phyloP scores from a whole-genome alignment of 495 filamentous ascomycete genomes.

The Bombardia bombarda region DNA sequence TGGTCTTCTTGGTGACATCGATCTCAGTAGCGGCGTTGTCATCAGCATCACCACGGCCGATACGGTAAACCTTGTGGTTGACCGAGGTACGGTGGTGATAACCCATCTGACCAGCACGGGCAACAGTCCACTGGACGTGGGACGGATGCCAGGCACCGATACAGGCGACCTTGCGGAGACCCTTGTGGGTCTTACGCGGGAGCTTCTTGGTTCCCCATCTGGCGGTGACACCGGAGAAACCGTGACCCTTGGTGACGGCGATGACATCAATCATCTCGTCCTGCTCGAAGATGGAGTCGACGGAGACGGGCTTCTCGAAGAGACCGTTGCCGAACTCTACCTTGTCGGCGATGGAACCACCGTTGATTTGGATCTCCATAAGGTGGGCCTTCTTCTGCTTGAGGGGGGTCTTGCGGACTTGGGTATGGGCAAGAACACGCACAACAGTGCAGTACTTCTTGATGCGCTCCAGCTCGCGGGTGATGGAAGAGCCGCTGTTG shows the following conservation, averaged over 20 bases:
- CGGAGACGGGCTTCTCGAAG: conserved; percentile 96
- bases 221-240: conserved; percentile 92
- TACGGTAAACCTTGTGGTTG: conserved; percentile 99
- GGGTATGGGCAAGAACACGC: conserved; percentile 97
- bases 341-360: conserved; percentile 90
- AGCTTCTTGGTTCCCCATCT: conserved; percentile 99
- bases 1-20: conserved; percentile 97
- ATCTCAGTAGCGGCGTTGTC: conserved; percentile 91
- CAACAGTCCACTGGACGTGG: conserved; percentile 99
- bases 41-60: conserved; percentile 83
- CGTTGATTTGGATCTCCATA: conserved; percentile 99
- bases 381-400: conserved; percentile 99
- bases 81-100: conserved; percentile 99
- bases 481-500: conserved; percentile 77
- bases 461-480: conserved; percentile 97
- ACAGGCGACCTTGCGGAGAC: conserved; percentile 99
- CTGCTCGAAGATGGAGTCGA: conserved; percentile 95
- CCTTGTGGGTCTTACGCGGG: conserved; percentile 99
- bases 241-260: conserved; percentile 99
- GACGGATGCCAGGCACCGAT: conserved; percentile 99
- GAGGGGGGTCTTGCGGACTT: conserved; percentile 97
- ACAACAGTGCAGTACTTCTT: conserved; percentile 99
- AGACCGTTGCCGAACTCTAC: conserved; percentile 87
- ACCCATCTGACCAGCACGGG: conserved; percentile 98
- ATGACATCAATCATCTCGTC: conserved; percentile 99